These are phyloP conservation scores for Ogataea wickerhamii DNA, from an alignment of 805 yeast species.

Conservation along the genomic window DNA sequence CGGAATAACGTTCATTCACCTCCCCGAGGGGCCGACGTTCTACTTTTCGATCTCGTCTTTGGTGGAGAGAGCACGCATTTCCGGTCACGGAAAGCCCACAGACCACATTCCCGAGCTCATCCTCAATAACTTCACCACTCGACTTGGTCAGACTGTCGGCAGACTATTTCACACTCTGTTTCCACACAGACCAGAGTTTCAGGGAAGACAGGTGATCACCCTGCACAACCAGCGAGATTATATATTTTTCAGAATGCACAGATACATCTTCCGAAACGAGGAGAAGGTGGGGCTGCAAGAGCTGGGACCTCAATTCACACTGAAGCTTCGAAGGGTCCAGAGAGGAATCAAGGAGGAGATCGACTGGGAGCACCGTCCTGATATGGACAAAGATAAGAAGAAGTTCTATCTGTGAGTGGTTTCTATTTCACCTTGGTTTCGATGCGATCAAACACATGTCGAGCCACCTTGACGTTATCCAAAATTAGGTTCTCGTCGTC, in stretches of 20 bases:
- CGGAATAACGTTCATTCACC: constrained; percentile 88
- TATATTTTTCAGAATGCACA: constrained; percentile 91
- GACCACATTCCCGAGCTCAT: constrained; percentile 89
- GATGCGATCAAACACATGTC: constrained; percentile 31
- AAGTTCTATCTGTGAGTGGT: constrained; percentile 68
- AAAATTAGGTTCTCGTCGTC: constrained; percentile 34
- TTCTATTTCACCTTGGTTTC: constrained; percentile 19
- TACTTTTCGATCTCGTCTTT: constrained; percentile 82
- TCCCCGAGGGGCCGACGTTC: constrained; percentile 94
- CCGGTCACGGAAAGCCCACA: constrained; percentile 89
- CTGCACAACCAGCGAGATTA: constrained; percentile 95
- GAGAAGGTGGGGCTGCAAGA: constrained; percentile 94
- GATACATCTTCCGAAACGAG: constrained; percentile 85
- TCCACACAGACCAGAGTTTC: constrained; percentile 90
- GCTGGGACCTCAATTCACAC: constrained; percentile 93
- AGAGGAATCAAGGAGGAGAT: constrained; percentile 88
- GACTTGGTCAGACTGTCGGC: constrained; percentile 92
- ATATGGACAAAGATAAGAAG: constrained; percentile 94
- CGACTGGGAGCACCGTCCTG: constrained; percentile 95
- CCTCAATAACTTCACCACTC: constrained; percentile 86
- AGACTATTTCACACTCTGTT: constrained; percentile 86
- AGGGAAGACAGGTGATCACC: constrained; percentile 94
- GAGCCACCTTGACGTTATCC: constrained; percentile 34
- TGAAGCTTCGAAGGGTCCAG: constrained; percentile 83
- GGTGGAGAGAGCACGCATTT: constrained; percentile 67